phyloP scores from a whole-genome alignment of 2,329 filamentous ascomycete species.

The Coccinonectria pachysandricola region DNA sequence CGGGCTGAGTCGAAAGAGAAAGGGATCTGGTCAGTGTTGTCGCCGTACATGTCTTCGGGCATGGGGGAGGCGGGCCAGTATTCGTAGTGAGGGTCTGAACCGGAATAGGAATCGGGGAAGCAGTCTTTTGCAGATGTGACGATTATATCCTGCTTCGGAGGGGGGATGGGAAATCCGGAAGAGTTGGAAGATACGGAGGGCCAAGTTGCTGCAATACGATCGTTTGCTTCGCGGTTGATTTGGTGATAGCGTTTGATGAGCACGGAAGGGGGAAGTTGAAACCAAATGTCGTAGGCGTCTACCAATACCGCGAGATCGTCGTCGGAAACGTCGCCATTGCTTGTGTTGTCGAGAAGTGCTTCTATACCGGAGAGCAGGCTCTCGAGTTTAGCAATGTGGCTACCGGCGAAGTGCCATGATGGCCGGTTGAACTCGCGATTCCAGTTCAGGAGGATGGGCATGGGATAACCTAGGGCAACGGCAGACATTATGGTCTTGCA shows the following conservation, averaged over 20 bases:
- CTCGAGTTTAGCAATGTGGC: slow-evolving; percentile 29
- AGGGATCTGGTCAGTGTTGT: slow-evolving; percentile 20
- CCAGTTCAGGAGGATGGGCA: slow-evolving; percentile 29
- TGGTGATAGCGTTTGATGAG: slow-evolving; percentile 26
- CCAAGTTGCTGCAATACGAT: slow-evolving; percentile 19
- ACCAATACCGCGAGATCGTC: slow-evolving; percentile 27
- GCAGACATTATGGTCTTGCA: slow-evolving; percentile 30
- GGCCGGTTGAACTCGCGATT: slow-evolving; percentile 26
- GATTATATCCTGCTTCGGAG: slow-evolving; percentile 23
- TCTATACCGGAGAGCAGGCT: slow-evolving; percentile 22
- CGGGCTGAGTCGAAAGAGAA: slow-evolving; percentile 22
- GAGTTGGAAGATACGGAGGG: slow-evolving; percentile 1
- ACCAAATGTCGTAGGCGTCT: slow-evolving; percentile 30
- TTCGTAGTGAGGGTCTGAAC: slow-evolving; percentile 25
- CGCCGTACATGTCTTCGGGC: slow-evolving; percentile 24
- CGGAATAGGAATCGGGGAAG: slow-evolving; percentile 22
- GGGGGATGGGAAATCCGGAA: slow-evolving; percentile 18
- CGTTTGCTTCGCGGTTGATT: slow-evolving; percentile 25
- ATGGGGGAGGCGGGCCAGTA: slow-evolving; percentile 28
- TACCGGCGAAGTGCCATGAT: slow-evolving; percentile 27
- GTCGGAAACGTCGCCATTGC: slow-evolving; percentile 11
- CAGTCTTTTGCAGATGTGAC: slow-evolving; percentile 27
- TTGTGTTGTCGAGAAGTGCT: slow-evolving; percentile 14
- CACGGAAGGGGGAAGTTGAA: slow-evolving; percentile 28
- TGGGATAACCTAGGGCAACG: slow-evolving; percentile 27